Base-by-base conservation (phyloP, 1,284 basidiomycete genomes). In the Puccinia novopanici region DNA sequence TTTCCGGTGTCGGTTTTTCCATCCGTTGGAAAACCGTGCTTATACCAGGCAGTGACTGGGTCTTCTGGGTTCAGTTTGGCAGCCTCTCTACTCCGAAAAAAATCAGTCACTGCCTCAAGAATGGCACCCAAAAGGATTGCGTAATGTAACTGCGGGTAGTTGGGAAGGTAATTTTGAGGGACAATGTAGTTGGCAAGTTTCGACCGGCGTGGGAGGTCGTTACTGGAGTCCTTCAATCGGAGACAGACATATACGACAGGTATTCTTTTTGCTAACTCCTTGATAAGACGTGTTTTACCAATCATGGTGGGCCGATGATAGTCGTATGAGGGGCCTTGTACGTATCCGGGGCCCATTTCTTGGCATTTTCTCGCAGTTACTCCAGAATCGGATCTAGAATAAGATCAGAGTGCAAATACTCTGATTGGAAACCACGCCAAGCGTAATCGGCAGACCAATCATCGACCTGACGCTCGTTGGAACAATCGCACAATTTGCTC, bases 281-380 rank as follows among this genome's bases (percentile, higher is more conserved):
- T n/a, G n/a, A n/a, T n/a, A n/a, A n/a, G n/a, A n/a, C n/a, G n/a
- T n/a, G n/a, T n/a, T n/a, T n/a, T n/a, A n/a, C n/a, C n/a, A n/a
- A n/a, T n/a, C n/a, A 61, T 34, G 15, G 57, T 61, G 65, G 45
- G 45, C 65, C 65, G n/a, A 45, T 67, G 40, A 67, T 45, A 67
- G 40, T 40, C 65, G 40, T 45, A 45, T 45, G 45, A 61, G 30
- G 57, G 37, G 57, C 57, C 57, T 61, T 13, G 57, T 61, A 37
- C 30, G 10, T 3, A 61, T 30, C 17, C 30, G 10, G 30, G 13
- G 30, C 10, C 57, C 55, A 57, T 24, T 27, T 27, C 13, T 24
- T 27, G n/a, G 55, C 55, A 30, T 57, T 3, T 57, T 57, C 30
- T 61, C 30, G 30, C 57, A 61, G 57, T 3, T 10, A 34, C 37